phyloP scores from a whole-genome alignment of 805 yeast species.

The Lipomyces sp. region DNA sequence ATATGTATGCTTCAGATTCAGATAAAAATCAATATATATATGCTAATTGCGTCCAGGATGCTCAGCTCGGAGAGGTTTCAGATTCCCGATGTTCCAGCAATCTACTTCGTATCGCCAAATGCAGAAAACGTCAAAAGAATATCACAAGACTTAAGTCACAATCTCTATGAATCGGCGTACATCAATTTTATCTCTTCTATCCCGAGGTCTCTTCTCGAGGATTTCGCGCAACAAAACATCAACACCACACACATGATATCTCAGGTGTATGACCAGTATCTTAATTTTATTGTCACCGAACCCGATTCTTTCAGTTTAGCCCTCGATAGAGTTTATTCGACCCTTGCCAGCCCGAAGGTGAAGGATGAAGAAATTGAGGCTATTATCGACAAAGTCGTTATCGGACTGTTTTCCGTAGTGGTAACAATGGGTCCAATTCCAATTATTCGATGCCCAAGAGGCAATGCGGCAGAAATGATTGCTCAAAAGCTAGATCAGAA shows the following conservation, averaged over 20 bases:
- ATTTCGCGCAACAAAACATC: slow-evolving; percentile 74
- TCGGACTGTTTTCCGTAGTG: slow-evolving; percentile 78
- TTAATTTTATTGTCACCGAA: slow-evolving; percentile 90
- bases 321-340: slow-evolving; percentile 64
- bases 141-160: slow-evolving; percentile 66
- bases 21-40: background rate
- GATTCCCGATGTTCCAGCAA: slow-evolving; percentile 91
- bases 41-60: slow-evolving; percentile 42
- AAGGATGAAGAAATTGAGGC: slow-evolving; percentile 74
- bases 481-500: slow-evolving; percentile 84
- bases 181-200: slow-evolving; percentile 86
- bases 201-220: slow-evolving; percentile 79
- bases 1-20: slow-evolving; percentile 50
- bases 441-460: slow-evolving; percentile 84
- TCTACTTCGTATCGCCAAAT: slow-evolving; percentile 90
- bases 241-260: slow-evolving; percentile 70
- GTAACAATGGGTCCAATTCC: slow-evolving; percentile 62
- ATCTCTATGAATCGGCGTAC: slow-evolving; percentile 77
- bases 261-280: slow-evolving; percentile 93
- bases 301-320: slow-evolving; percentile 87
- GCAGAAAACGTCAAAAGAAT: slow-evolving; percentile 71
- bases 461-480: slow-evolving; percentile 94
- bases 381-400: slow-evolving; percentile 71
- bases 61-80: slow-evolving; percentile 75
- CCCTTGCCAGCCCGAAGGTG: slow-evolving; percentile 70